Evolutionary conservation across 164 flowering plant genomes (phyloP).

Genomic region (Annona squamosa): DNA sequence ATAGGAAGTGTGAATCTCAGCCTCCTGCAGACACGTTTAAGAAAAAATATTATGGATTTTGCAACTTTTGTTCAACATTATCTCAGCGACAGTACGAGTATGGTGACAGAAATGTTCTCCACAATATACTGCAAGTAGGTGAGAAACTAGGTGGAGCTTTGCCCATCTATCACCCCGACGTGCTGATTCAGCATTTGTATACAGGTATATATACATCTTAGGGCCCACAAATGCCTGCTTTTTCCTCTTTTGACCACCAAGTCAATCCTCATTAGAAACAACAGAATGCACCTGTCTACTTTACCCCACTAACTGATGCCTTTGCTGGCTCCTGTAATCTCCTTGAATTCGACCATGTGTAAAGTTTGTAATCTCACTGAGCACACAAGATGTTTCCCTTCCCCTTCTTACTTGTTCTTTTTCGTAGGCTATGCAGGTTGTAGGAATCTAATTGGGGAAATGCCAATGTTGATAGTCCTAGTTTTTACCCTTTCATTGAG

Average conservation of each 20-base stretch:
- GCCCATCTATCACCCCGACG: conserved; percentile 71
- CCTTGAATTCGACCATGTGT: neutral
- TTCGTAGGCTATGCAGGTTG: neutral
- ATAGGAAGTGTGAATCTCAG: conserved; percentile 15
- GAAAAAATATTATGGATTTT: conserved; percentile 16
- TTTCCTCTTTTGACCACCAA: neutral
- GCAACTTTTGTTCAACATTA: conserved; percentile 17
- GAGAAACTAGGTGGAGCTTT: conserved; percentile 49
- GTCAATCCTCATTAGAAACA: neutral
- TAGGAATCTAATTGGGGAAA: neutral
- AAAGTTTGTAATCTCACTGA: neutral
- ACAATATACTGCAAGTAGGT: conserved; percentile 48
- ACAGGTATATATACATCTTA: conserved; percentile 45
- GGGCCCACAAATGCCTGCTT: neutral
- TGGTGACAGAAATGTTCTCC: conserved; percentile 19
- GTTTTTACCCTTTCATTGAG: neutral
- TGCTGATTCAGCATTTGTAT: conserved; percentile 52
- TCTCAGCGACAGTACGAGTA: conserved; percentile 17
- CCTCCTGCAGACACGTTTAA: conserved; percentile 11
- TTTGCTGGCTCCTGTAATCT: neutral
- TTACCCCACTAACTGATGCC: neutral
- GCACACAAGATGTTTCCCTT: neutral
- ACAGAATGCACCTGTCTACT: neutral
- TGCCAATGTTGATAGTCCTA: neutral
- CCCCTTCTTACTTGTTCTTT: too few species aligned